phyloP scores from a whole-genome alignment of 2,329 filamentous ascomycete species.

The Aspergillus vadensis region DNA sequence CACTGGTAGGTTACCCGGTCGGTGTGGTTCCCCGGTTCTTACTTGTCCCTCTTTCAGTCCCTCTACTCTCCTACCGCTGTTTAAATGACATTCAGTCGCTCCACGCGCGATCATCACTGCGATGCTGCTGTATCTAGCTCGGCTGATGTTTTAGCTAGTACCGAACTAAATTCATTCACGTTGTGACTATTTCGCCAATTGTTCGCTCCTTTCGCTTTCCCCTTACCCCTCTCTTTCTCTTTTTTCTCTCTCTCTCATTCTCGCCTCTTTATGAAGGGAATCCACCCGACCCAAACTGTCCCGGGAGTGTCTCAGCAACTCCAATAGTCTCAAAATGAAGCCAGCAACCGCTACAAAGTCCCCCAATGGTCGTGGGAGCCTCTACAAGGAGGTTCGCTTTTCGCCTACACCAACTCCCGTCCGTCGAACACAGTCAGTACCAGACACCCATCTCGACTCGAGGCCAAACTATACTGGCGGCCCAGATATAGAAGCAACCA shows the following conservation, averaged over 20 bases:
- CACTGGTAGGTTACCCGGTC: conserved; percentile 13
- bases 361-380: conserved; percentile 37
- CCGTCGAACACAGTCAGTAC: conserved; percentile 43
- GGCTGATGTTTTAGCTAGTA: conserved; percentile 9
- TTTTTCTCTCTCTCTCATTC: background rate
- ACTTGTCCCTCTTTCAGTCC: conserved; percentile 2
- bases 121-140: conserved; percentile 4
- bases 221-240: background rate
- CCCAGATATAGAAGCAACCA: conserved; percentile 24
- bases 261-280: conserved; percentile 20
- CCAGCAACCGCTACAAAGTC: conserved; percentile 23
- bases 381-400: conserved; percentile 47
- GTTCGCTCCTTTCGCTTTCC: conserved; percentile 3
- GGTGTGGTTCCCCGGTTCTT: conserved; percentile 14
- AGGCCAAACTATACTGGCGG: conserved; percentile 27
- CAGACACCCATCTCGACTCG: conserved; percentile 37
- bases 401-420: conserved; percentile 41
- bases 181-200: background rate
- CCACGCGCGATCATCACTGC: conserved; percentile 6
- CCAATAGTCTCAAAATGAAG: conserved; percentile 26
- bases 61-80: background rate
- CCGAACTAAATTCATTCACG: background rate
- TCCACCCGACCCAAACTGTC: conserved; percentile 11
- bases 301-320: conserved; percentile 13
- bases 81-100: background rate